Evolutionary conservation across 164 flowering plant species (phyloP).

Genomic region (Magnolia changhungtana): DNA sequence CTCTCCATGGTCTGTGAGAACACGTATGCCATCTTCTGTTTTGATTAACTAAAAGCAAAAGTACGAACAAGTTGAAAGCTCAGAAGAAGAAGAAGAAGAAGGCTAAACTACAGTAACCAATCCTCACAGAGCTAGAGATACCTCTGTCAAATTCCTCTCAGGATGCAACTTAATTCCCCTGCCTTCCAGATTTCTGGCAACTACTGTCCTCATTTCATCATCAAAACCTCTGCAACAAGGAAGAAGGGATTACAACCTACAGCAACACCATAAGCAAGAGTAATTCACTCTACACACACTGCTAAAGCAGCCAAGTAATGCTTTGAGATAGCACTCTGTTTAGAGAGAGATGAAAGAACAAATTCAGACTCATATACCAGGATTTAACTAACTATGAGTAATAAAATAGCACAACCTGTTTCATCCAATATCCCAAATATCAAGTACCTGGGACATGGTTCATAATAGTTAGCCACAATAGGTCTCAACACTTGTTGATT

Average conservation of each 20-base stretch:
- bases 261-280: too few relatives aligned
- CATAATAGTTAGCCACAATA: neutral
- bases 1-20: conserved; percentile 76
- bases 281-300: too few relatives aligned
- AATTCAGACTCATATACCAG: neutral
- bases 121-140: neutral
- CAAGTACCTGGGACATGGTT: neutral
- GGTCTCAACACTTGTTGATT: neutral
- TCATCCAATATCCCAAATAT: neutral
- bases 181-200: conserved; percentile 83
- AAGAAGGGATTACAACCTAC: neutral
- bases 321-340: neutral
- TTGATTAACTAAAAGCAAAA: conserved; percentile 52
- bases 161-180: conserved; percentile 90
- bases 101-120: neutral
- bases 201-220: conserved; percentile 91
- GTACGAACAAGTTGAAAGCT: conserved; percentile 3
- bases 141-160: conserved; percentile 35
- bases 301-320: neutral
- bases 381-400: neutral
- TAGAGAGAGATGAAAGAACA: neutral
- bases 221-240: conserved; percentile 75
- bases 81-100: neutral
- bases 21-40: conserved; percentile 77
- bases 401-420: neutral